A percentile compares a stretch with the other conserved stretches of the same genome.
phyloP scores from a whole-genome alignment of 441 rosid genomes.

The Pelargonium myrrhifolium region DNA sequence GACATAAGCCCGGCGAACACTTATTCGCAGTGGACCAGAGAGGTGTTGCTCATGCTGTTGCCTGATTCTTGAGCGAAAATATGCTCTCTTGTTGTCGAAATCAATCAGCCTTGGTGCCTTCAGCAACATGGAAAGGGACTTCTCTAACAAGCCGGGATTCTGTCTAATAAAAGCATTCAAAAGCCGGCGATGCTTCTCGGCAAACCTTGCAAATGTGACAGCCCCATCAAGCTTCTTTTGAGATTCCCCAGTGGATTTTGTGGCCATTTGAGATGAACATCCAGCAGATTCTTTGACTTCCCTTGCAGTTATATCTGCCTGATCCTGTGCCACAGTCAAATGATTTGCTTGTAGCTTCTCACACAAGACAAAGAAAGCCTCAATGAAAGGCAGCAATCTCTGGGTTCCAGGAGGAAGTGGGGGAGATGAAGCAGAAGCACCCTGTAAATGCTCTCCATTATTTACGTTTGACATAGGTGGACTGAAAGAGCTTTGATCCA shows the following conservation, averaged over 20 bases:
- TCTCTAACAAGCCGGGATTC: slow-evolving; percentile 82
- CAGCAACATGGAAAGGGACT: slow-evolving; percentile 85
- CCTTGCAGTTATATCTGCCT: slow-evolving; percentile 52
- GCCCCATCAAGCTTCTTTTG: slow-evolving; percentile 70
- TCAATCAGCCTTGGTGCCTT: slow-evolving; percentile 91
- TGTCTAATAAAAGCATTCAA: slow-evolving; percentile 91
- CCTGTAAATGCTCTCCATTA: slow-evolving; percentile 53
- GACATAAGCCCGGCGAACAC: slow-evolving; percentile 87
- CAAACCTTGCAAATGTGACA: slow-evolving; percentile 77
- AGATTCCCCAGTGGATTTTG: slow-evolving; percentile 39
- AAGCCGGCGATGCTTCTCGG: slow-evolving; percentile 91
- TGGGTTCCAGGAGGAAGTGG: slow-evolving; percentile 90
- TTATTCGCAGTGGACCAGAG: slow-evolving; percentile 83
- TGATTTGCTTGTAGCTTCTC: slow-evolving; percentile 72
- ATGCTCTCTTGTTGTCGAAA: slow-evolving; percentile 90
- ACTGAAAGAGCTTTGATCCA: slow-evolving; percentile 52
- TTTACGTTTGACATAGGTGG: slow-evolving; percentile 34
- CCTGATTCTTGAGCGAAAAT: slow-evolving; percentile 90
- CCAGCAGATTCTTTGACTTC: slow-evolving; percentile 81
- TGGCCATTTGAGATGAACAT: slow-evolving; percentile 33
- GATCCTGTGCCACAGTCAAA: slow-evolving; percentile 57
- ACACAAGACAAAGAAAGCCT: slow-evolving; percentile 92
- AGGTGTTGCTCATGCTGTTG: slow-evolving; percentile 86
- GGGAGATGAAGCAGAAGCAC: slow-evolving; percentile 45
- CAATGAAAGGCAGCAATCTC: slow-evolving; percentile 84